Conservation (phyloP, 192 early-diverging fungal genomes). For the Entrophospora sp. region DNA sequence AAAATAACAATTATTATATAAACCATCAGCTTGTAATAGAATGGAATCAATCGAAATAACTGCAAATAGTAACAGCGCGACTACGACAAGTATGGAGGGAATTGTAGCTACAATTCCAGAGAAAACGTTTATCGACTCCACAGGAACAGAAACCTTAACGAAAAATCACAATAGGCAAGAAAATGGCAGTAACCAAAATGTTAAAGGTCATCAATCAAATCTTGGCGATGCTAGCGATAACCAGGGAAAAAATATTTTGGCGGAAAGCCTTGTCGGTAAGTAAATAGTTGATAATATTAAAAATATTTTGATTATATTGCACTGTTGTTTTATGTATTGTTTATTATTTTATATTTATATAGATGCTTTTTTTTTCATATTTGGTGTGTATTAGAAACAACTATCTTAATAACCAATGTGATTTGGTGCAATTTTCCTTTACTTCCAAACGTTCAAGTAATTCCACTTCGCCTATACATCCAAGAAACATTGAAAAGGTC, state of each 20-base stretch:
- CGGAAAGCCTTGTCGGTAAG: constrained; percentile 5
- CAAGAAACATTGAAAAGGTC: constrained; percentile 67
- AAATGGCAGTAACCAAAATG: too few relatives aligned
- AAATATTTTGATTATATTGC: neutral
- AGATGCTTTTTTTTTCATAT: neutral
- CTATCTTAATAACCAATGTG: constrained; percentile 43
- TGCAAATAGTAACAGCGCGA: too few relatives aligned
- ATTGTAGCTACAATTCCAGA: too few relatives aligned
- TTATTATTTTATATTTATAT: neutral
- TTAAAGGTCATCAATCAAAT: too few relatives aligned
- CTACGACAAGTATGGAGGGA: too few relatives aligned
- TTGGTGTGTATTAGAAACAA: constrained; percentile 33
- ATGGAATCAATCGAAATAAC: too few relatives aligned
- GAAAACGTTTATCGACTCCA: too few relatives aligned
- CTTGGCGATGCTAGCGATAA: too few relatives aligned
- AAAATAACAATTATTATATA: too few relatives aligned
- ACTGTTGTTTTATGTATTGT: neutral
- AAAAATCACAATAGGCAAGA: too few relatives aligned
- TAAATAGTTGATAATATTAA: neutral
- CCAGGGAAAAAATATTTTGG: neutral
- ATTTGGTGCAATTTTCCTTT: constrained; percentile 34
- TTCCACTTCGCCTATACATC: constrained; percentile 60
- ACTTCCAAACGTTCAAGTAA: constrained; percentile 17
- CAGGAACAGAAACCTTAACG: too few relatives aligned
- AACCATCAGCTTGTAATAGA: too few relatives aligned